phyloP scores from a whole-genome alignment of 2,329 filamentous ascomycete genomes.

The Aotearoamyces nothofagi region DNA sequence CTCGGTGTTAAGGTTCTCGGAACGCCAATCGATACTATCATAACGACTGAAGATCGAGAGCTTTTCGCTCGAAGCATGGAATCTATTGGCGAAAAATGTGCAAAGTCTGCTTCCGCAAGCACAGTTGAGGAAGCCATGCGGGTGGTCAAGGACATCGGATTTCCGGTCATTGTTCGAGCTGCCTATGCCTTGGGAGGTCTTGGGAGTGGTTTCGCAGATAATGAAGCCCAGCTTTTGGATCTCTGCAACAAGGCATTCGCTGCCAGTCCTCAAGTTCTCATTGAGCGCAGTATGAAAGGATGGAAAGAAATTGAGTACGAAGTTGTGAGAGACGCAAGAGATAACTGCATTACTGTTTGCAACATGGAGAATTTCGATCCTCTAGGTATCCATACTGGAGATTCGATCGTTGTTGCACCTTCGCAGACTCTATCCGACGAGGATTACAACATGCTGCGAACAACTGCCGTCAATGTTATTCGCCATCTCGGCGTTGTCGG shows the following conservation, averaged over 20 bases:
- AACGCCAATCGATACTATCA: conserved; percentile 94
- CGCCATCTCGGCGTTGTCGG: conserved; percentile 93
- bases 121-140: conserved; percentile 75
- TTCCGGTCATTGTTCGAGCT: conserved; percentile 91
- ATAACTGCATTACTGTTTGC: conserved; percentile 98
- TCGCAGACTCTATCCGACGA: conserved; percentile 94
- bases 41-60: conserved; percentile 96
- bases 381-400: conserved; percentile 92
- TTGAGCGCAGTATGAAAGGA: conserved; percentile 97
- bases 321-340: conserved; percentile 84
- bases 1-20: conserved; percentile 90
- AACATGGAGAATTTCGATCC: conserved; percentile 99
- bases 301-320: conserved; percentile 99
- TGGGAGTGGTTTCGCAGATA: conserved; percentile 87
- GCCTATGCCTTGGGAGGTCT: conserved; percentile 92
- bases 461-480: conserved; percentile 93
- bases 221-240: conserved; percentile 67
- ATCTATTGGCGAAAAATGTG: conserved; percentile 93
- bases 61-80: conserved; percentile 97
- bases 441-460: conserved; percentile 98
- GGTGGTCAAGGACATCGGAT: conserved; percentile 85
- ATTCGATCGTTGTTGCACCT: conserved; percentile 94
- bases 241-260: conserved; percentile 93
- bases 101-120: conserved; percentile 88
- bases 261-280: conserved; percentile 86